These are phyloP conservation scores for Suillus brevipes DNA, from an alignment of 768 basidiomycete species.

Conservation along the genomic window DNA sequence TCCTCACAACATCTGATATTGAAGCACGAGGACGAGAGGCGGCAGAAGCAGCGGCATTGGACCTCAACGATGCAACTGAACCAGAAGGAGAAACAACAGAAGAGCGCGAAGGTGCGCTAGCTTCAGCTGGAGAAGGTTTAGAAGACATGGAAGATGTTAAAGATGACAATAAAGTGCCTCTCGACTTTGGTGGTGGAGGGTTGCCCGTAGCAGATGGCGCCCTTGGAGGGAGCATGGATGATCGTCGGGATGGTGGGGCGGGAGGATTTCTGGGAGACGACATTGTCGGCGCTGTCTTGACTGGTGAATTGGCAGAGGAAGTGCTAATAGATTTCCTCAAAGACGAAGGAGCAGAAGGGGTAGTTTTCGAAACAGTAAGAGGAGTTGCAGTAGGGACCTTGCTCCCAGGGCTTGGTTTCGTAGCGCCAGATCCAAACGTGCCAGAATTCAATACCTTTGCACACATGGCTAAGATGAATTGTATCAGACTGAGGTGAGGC, in stretches of 20 bases:
- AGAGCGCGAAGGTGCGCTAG: slow-evolving; percentile 38
- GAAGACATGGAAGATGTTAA: slow-evolving; percentile 23
- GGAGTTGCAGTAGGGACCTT: slow-evolving; percentile 41
- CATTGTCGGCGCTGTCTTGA: slow-evolving; percentile 35
- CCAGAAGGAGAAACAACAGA: slow-evolving; percentile 59
- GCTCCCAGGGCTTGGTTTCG: slow-evolving; percentile 43
- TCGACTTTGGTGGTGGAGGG: slow-evolving; percentile 39
- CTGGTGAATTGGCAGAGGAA: slow-evolving; percentile 28
- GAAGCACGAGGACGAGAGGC: slow-evolving; percentile 61
- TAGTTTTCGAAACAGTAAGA: slow-evolving; percentile 32
- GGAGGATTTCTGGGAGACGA: slow-evolving; percentile 32
- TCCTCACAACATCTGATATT: slow-evolving; percentile 65
- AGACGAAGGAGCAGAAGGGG: slow-evolving; percentile 26
- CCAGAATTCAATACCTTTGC: slow-evolving; percentile 63
- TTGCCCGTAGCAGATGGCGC: slow-evolving; percentile 41
- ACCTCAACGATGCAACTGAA: slow-evolving; percentile 49
- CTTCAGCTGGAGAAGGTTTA: slow-evolving; percentile 22
- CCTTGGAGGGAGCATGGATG: slow-evolving; percentile 35
- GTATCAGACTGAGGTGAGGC: slow-evolving; percentile 17
- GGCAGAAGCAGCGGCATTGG: slow-evolving; percentile 34
- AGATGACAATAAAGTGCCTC: slow-evolving; percentile 31
- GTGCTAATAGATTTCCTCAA: slow-evolving; percentile 30
- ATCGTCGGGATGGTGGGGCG: slow-evolving; percentile 32
- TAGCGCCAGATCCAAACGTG: slow-evolving; percentile 60
- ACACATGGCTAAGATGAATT: slow-evolving; percentile 30